Evolutionary conservation across 345 rosid species (phyloP).

Genomic region (Dovyalis caffra): DNA sequence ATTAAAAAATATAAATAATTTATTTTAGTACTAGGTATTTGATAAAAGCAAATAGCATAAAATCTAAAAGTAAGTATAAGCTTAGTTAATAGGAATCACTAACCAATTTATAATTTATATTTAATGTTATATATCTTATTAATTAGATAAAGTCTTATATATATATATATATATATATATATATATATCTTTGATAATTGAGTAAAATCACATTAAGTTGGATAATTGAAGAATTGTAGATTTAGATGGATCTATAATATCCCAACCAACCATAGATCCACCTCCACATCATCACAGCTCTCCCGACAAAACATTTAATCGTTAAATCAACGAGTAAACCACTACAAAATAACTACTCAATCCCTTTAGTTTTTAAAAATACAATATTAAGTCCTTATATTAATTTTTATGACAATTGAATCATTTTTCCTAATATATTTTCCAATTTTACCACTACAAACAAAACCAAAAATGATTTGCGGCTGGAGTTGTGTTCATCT

Average conservation of each 20-base stretch:
- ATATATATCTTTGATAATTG: not conserved
- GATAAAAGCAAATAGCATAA: not conserved
- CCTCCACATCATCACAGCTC: too few relatives aligned
- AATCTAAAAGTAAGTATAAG: not conserved
- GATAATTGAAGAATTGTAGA: too few relatives aligned
- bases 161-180: too few relatives aligned
- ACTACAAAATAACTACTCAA: not conserved
- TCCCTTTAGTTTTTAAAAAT: not conserved
- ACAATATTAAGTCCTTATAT: not conserved
- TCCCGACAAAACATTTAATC: too few relatives aligned
- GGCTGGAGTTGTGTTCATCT: not conserved
- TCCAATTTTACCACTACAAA: too few relatives aligned
- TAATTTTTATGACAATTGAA: not conserved
- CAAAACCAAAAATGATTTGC: too few relatives aligned
- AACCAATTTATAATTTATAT: too few relatives aligned
- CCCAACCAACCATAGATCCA: not conserved
- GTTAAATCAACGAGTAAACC: not conserved
- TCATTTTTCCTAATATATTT: not conserved
- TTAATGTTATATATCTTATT: not conserved
- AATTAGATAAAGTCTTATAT: not conserved
- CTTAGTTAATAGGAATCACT: too few relatives aligned
- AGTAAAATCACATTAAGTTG: not conserved
- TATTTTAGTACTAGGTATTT: not conserved
- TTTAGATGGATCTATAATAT: not conserved
- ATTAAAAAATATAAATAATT: too few relatives aligned